Evolutionary conservation across 2,329 filamentous ascomycete genomes (phyloP), one percentile per base, ranked within the genome.

Genomic region (Cladophialophora chaetospira): DNA sequence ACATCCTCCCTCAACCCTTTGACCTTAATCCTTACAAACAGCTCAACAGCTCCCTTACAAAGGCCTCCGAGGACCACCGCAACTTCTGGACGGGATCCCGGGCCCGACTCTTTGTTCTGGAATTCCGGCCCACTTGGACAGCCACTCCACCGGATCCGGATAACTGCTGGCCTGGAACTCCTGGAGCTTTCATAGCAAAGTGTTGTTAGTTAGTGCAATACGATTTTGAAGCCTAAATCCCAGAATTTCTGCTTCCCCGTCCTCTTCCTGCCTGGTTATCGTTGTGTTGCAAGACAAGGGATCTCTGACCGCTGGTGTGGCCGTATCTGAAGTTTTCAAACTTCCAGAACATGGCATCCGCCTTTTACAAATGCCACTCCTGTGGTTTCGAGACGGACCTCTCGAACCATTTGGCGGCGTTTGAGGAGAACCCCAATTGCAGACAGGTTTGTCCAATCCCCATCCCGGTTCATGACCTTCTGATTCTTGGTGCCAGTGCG

Each of bases 381-480:
- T 76, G 73, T 63, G 70, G 71, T 26, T 69, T 71, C 60, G 65
- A 69, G 40, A 73, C 68, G 25, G 69, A 74, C 63, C 67, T 73
- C 9, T 70, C 71, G 45, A 67, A 64, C 54, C 62, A 66, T 23
- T 62, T 75, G 29, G 68, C 69, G 51, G 68, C 66, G 28, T 74
- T 73, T 58, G 66, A 70, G 45, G 70, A 73, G 55, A 70, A 72
- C 31, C 69, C 70, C 28, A 66, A 71, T 55, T 76, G 73, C 67
- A 69, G 66, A 60, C 70, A 75, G 73, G 74, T 76, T 73, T 66
- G 65, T 64, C 53, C 44, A 25, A 42, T 44, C 58, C 58, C 57
- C 46, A 48, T 57, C 53, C 52, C 58, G 15, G 57, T 55, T 59
- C 57, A 57, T 63, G 42, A 65, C 49, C 55, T 63, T 61, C 51